These are phyloP conservation scores for Salix koriyanagi DNA, from an alignment of 345 rosid species.

Conservation along the genomic window DNA sequence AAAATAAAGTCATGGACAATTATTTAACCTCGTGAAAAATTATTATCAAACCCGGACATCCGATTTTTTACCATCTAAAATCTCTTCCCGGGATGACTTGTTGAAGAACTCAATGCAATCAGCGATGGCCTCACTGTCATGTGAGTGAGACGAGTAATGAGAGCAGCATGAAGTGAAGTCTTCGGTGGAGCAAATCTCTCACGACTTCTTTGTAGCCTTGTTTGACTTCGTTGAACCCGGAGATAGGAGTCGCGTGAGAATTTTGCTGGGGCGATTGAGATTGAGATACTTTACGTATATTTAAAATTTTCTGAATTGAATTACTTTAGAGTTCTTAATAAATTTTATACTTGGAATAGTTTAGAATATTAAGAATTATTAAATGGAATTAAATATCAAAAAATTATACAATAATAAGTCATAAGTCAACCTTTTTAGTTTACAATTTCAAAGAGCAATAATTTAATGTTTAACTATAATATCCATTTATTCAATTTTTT, in stretches of 20 bases:
- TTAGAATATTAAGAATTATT: too few species aligned
- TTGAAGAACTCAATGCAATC: slow-evolving; percentile 96
- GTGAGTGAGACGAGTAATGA: slow-evolving; percentile 75
- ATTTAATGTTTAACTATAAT: too few species aligned
- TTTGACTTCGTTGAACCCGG: slow-evolving; percentile 6
- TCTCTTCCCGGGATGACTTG: slow-evolving; percentile 61
- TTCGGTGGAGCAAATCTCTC: slow-evolving; percentile 73
- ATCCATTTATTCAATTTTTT: too few species aligned
- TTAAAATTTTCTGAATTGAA: too few species aligned
- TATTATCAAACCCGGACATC: slow-evolving; percentile 39
- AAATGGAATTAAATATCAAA: too few species aligned
- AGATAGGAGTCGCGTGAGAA: slow-evolving; percentile 55
- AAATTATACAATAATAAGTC: too few species aligned
- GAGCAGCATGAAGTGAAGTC: slow-evolving; percentile 81
- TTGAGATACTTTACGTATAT: too few species aligned
- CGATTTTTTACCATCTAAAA: slow-evolving; percentile 36
- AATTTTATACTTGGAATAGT: too few species aligned
- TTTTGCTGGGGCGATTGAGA: slow-evolving; percentile 51
- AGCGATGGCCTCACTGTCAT: slow-evolving; percentile 78
- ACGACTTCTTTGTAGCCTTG: slow-evolving; percentile 18
- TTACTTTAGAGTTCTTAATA: too few species aligned
- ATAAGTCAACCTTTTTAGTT: too few species aligned
- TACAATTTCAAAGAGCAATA: too few species aligned
- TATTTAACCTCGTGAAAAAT: neutral
- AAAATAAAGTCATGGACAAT: neutral